Conservation (phyloP, 371 early-diverging fungal species). For the Rhizopus sp. region DNA sequence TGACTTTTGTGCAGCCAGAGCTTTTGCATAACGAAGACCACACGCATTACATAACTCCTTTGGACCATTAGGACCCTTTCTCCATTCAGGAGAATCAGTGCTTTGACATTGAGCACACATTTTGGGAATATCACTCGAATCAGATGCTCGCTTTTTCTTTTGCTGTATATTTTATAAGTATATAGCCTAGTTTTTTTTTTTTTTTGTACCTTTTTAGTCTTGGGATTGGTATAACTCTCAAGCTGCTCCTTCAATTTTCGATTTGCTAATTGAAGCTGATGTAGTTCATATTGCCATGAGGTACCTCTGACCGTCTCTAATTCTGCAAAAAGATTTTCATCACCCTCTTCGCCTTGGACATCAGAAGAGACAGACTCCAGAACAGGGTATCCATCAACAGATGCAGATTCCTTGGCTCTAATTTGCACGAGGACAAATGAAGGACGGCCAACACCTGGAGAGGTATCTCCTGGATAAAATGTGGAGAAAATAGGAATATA, state of each 20-base stretch:
- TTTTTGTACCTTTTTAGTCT: conserved; percentile 26
- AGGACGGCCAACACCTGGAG: conserved; percentile 27
- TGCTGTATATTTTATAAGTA: conserved; percentile 11
- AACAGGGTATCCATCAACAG: neutral
- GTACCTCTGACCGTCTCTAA: conserved; percentile 44
- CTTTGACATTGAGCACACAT: conserved; percentile 66
- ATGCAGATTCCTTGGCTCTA: conserved; percentile 21
- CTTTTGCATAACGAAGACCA: conserved; percentile 62
- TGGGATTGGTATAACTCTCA: conserved; percentile 25
- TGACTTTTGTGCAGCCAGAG: conserved; percentile 17
- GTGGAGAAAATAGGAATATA: conserved; percentile 42
- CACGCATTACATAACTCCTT: conserved; percentile 88
- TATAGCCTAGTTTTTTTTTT: conserved; percentile 4
- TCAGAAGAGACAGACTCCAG: conserved; percentile 10
- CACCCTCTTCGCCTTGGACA: conserved; percentile 7
- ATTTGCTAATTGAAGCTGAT: conserved; percentile 50
- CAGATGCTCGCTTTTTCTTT: conserved; percentile 32
- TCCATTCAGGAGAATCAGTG: conserved; percentile 84
- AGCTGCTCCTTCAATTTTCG: conserved; percentile 43
- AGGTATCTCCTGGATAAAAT: conserved; percentile 49
- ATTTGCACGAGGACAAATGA: conserved; percentile 44
- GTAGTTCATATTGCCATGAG: conserved; percentile 56
- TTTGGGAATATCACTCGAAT: conserved; percentile 24
- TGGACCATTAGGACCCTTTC: conserved; percentile 79
- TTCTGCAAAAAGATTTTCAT: conserved; percentile 48